Evolutionary conservation across 1,284 basidiomycete genomes (phyloP), one percentile per base, ranked within the genome.

Genomic region (Melanopsichium pennsylvanicum): DNA sequence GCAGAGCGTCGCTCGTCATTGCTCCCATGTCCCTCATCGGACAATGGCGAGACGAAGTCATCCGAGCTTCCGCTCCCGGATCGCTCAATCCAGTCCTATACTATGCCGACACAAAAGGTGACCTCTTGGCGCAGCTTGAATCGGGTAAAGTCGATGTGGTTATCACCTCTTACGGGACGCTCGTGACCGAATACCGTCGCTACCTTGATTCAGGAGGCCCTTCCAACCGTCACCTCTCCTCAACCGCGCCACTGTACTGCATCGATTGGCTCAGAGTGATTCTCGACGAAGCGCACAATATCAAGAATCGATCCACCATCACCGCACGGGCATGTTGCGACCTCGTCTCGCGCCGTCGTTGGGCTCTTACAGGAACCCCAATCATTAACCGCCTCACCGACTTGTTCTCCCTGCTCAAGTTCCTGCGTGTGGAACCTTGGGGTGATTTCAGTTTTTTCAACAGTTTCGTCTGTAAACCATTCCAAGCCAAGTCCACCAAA

Each of bases 361-460:
- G 95, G 95, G 91, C 91, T 5, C 86, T 97, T 12, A 96, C 93
- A 5, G 90, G 93, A 26, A 97, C 95, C 10, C 95, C 95, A 0
- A 97, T 98, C 63, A 92, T 97, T 57, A 98, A 98, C 35, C 79
- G 80, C 42, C 85, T 97, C 5, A 95, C 97, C 63, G 94, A 97
- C 76, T 84, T 98, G 7, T 94, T 90, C 54, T 70, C 63, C 25
- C 54, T 79, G 38, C 67, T 80, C 39, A 74, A 72, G 18, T 97
- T 95, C 84, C 85, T 97, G 13, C 86, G 88, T 44, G 91, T 93
- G 74, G 89, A 90, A 67, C 94, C 94, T 0, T 97, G 94, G 94
- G 79, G 79, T 36, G 76, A 81, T 42, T 78, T 75, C 33, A 51
- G 50, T 46, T 81, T 81, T 47, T 81, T 81, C 62, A 79, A 81